phyloP scores from a whole-genome alignment of 2,329 filamentous ascomycete species.

The Cadophora sp. region DNA sequence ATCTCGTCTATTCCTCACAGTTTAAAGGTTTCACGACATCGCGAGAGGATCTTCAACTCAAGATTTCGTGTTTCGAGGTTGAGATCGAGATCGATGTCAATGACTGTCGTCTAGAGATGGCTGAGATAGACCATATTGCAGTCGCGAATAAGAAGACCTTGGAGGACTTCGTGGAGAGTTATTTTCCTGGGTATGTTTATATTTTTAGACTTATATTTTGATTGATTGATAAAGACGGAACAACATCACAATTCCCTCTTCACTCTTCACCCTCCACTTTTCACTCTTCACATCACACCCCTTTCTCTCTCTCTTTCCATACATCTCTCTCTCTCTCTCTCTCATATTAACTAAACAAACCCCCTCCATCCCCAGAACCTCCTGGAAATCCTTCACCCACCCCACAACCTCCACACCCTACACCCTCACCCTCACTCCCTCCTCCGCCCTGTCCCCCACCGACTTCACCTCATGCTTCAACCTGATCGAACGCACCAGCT shows the following conservation, averaged over 20 bases:
- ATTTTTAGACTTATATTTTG: no score
- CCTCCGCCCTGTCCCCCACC: slow-evolving; percentile 48
- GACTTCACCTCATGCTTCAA: slow-evolving; percentile 61
- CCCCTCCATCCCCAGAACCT: slow-evolving; percentile 14
- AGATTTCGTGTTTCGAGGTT: no score
- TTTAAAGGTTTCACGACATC: slow-evolving; percentile 2
- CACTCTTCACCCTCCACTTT: no score
- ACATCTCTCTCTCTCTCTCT: no score
- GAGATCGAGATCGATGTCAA: neutral
- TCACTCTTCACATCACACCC: neutral
- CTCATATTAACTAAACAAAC: no score
- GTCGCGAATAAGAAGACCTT: slow-evolving; percentile 55
- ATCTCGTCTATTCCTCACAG: no score
- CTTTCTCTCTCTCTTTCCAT: no score
- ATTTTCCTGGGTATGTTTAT: slow-evolving; percentile 56
- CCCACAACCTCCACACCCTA: slow-evolving; percentile 52
- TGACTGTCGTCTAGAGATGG: neutral
- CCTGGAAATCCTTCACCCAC: slow-evolving; percentile 55
- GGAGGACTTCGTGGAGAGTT: slow-evolving; percentile 55
- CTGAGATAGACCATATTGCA: slow-evolving; percentile 48
- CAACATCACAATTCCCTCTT: neutral
- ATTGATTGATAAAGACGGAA: no score
- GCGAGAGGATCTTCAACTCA: neutral
- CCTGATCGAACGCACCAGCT: slow-evolving; percentile 68
- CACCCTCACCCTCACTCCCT: slow-evolving; percentile 51